phyloP scores from a whole-genome alignment of 192 early-diverging fungal species.

The Chytriomyces sp. region DNA sequence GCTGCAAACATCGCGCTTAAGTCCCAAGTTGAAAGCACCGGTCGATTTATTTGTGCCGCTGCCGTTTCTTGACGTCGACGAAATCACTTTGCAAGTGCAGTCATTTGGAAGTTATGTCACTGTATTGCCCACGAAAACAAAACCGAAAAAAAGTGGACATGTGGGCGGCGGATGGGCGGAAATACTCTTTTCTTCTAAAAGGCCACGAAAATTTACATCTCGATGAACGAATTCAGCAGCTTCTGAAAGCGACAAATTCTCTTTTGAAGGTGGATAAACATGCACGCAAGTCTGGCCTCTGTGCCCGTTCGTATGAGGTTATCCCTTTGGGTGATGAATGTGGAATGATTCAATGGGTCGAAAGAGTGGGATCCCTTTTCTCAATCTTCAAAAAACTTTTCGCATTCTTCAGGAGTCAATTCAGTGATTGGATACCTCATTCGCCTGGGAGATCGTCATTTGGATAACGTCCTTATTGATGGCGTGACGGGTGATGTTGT shows the following conservation, averaged over 20 bases:
- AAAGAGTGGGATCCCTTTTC: constrained; percentile 80
- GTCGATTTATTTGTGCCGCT: background rate
- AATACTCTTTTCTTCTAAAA: constrained; percentile 83
- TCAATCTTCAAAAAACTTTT: constrained; percentile 65
- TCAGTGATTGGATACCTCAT: constrained; percentile 71
- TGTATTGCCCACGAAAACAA: constrained; percentile 84
- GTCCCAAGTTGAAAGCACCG: constrained; percentile 42
- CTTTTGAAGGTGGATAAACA: constrained; percentile 62
- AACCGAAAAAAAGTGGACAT: constrained; percentile 85
- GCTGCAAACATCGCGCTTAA: constrained; percentile 59
- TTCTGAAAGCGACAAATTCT: constrained; percentile 65
- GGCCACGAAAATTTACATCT: constrained; percentile 91
- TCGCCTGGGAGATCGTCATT: constrained; percentile 74
- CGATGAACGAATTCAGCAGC: constrained; percentile 91
- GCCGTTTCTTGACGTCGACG: background rate
- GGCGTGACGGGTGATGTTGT: constrained; percentile 55
- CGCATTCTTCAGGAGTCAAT: constrained; percentile 61
- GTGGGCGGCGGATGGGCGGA: constrained; percentile 57
- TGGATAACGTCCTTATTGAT: constrained; percentile 75
- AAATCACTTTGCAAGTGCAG: constrained; percentile 46
- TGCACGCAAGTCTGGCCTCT: constrained; percentile 39
- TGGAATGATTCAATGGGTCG: constrained; percentile 96
- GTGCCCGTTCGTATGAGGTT: constrained; percentile 71
- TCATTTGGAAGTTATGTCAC: constrained; percentile 57
- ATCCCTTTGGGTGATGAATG: constrained; percentile 87